A percentile compares a stretch with the other conserved stretches of the same genome.
phyloP scores from a whole-genome alignment of 139 green algal species.

The Coccomyxa sp. region DNA sequence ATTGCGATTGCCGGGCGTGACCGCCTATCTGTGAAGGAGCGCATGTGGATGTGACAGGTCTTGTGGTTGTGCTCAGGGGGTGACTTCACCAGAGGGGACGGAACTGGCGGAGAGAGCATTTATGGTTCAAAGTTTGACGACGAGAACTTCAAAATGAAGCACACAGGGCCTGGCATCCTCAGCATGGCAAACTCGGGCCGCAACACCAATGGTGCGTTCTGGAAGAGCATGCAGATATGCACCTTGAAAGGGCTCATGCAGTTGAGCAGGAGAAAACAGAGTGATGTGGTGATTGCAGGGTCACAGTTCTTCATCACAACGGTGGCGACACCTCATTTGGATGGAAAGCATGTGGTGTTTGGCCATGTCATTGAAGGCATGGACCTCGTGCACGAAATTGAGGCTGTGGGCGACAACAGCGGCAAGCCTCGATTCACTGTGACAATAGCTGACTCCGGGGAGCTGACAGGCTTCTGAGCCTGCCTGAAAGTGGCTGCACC shows the following conservation, averaged over 20 bases:
- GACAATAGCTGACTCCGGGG: slow-evolving; percentile 75
- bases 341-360: slow-evolving; percentile 8
- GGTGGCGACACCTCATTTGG: slow-evolving; percentile 13
- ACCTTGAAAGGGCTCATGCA: no score
- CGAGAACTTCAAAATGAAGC: slow-evolving; percentile 86
- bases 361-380: slow-evolving; percentile 82
- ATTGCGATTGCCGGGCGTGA: no score
- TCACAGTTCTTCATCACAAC: slow-evolving; percentile 74
- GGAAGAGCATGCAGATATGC: no score
- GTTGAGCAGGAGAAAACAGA: background rate
- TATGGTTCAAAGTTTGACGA: slow-evolving; percentile 58
- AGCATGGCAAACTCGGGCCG: slow-evolving; percentile 76
- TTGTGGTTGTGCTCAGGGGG: slow-evolving; percentile 53
- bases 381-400: slow-evolving; percentile 90
- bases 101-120: slow-evolving; percentile 74
- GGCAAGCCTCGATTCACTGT: slow-evolving; percentile 75
- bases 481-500: no score
- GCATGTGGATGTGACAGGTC: background rate
- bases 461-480: slow-evolving; percentile 19
- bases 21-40: background rate
- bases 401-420: slow-evolving; percentile 65
- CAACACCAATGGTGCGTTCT: slow-evolving; percentile 48
- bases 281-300: slow-evolving; percentile 6
- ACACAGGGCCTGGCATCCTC: slow-evolving; percentile 67
- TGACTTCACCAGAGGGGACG: slow-evolving; percentile 72